phyloP scores from a whole-genome alignment of 129 eudicot genomes.

The Tagetes erecta region DNA sequence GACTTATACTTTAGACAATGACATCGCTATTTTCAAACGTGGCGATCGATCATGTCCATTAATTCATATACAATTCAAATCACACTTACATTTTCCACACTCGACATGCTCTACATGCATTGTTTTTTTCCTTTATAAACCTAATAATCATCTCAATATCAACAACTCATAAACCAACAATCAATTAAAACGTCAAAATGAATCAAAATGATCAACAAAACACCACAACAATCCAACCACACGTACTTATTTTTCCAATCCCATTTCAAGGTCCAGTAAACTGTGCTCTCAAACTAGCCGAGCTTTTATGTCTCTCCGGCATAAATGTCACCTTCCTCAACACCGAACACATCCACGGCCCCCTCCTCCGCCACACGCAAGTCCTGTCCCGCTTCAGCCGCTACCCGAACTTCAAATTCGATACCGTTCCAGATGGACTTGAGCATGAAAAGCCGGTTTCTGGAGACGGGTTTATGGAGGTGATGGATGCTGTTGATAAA shows the following conservation, averaged over 20 bases:
- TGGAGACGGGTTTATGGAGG: slow-evolving; percentile 32
- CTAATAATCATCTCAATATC: not conserved
- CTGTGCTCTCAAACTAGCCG: slow-evolving; percentile 60
- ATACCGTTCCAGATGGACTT: slow-evolving; percentile 40
- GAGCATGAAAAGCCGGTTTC: slow-evolving; percentile 35
- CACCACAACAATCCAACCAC: slow-evolving; percentile 29
- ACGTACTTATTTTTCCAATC: slow-evolving; percentile 61
- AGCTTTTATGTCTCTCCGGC: slow-evolving; percentile 52
- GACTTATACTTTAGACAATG: no score
- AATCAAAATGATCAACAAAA: slow-evolving; percentile 22
- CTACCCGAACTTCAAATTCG: slow-evolving; percentile 40
- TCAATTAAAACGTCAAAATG: slow-evolving; percentile 6
- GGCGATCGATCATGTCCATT: no score
- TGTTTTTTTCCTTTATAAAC: no score
- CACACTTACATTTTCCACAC: no score
- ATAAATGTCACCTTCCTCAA: slow-evolving; percentile 57
- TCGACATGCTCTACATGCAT: no score
- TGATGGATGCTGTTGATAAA: slow-evolving; percentile 28
- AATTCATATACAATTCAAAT: no score
- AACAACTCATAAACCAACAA: not conserved
- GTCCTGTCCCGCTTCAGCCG: slow-evolving; percentile 41
- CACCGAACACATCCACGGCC: slow-evolving; percentile 53
- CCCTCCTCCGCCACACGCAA: slow-evolving; percentile 51
- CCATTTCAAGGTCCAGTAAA: slow-evolving; percentile 74
- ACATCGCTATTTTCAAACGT: no score